Base-by-base conservation (phyloP, 2,329 filamentous ascomycete genomes). In the Pseudocercospora fuligena region DNA sequence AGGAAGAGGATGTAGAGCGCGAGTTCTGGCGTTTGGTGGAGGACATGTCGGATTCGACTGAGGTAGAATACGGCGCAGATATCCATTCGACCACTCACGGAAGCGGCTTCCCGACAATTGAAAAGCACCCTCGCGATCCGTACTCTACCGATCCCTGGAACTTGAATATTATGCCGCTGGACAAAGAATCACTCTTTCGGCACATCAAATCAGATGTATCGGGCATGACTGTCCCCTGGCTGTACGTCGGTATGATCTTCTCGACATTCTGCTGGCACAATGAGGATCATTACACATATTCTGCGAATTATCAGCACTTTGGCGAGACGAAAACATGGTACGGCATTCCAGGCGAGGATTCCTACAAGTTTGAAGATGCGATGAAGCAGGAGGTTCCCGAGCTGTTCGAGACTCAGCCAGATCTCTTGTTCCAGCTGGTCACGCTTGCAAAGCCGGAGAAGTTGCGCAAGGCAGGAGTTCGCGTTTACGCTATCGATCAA, bases 201-300 rank as follows among this genome's bases (percentile, higher is more conserved):
- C 92, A 99, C 74, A 98, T 99, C 83, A 98, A 98, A 78, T 93
- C 94, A 0, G 95, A 99, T 76, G 96, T 99, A 61, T 98, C 95
- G 1, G 95, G 95, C 43, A 99, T 99, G 95, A 99, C 95, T 0
- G 94, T 99, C 7, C 95, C 95, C 0, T 99, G 95, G 95, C 89
- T 99, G 3, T 99, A 99, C 76, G 95, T 99, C 3, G 95, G 95
- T 68, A 99, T 99, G 95, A 96, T 97, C 46, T 99, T 99, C 78
- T 99, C 95, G 0, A 98, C 95, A 0, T 99, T 99, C 76, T 99
- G 95, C 80, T 99, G 95, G 95, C 95, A 99, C 78, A 97, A 97
- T 70, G 95, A 99, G 76, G 95, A 99, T 75, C 95, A 99, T 76
- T 97, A 97, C 77, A 91, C 95, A 1, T 99, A 98, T 77, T 99